Evolutionary conservation across 495 filamentous ascomycete species (phyloP).

Genomic region (Platismatia glauca): DNA sequence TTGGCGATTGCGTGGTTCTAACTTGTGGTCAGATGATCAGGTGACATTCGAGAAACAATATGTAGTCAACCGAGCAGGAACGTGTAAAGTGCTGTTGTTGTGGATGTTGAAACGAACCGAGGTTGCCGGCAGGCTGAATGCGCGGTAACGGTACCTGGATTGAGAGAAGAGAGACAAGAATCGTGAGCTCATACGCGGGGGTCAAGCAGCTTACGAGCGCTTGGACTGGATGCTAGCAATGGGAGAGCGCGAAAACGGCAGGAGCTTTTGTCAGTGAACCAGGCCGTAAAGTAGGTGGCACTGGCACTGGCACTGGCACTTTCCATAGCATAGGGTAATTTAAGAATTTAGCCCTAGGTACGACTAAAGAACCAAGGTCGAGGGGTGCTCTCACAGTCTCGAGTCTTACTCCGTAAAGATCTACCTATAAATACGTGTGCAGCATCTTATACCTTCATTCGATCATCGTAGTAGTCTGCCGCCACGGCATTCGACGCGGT

Average conservation of each 20-base stretch:
- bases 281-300: not conserved
- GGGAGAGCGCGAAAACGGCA: not conserved
- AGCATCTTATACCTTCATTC: not conserved
- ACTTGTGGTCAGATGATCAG: not conserved
- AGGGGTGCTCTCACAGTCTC: too few relatives aligned
- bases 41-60: not conserved
- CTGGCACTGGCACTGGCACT: not conserved
- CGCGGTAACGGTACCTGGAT: not conserved
- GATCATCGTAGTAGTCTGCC: not conserved
- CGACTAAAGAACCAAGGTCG: too few relatives aligned
- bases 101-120: not conserved
- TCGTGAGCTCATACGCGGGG: not conserved
- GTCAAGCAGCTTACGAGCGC: not conserved
- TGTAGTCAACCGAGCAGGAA: not conserved
- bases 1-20: conserved; percentile 13
- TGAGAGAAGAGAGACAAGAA: not conserved
- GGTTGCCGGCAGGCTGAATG: not conserved
- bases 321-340: too few relatives aligned
- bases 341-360: too few relatives aligned
- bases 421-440: too few relatives aligned
- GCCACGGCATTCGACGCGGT: not conserved
- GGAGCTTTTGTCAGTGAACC: not conserved
- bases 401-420: too few relatives aligned
- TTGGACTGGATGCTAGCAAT: not conserved
- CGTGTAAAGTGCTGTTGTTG: not conserved